Conservation (phyloP, 164 flowering plant genomes). For the Aristolochia contorta region DNA sequence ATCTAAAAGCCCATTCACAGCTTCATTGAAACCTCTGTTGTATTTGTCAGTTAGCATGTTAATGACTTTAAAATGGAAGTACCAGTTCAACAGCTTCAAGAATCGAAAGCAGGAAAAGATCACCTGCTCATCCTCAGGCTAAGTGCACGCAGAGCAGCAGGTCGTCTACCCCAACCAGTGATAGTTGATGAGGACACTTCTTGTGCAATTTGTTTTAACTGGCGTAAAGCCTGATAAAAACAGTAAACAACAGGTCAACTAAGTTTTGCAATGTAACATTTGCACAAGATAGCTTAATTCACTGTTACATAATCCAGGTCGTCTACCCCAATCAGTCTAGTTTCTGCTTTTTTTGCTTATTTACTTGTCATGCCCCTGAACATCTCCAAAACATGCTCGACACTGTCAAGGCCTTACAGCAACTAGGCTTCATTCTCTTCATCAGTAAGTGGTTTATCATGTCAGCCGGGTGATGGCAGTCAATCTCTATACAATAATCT, state of each 20-base stretch:
- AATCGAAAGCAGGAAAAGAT: not conserved
- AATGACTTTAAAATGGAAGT: not conserved
- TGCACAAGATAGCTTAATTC: not conserved
- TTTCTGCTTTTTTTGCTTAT: too few species aligned
- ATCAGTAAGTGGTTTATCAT: too few species aligned
- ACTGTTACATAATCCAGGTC: too few species aligned
- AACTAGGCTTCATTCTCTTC: too few species aligned
- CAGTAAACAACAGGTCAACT: not conserved
- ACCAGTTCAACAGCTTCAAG: not conserved
- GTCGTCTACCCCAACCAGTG: conserved; percentile 71
- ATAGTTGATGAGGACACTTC: conserved; percentile 66
- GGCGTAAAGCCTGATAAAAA: conserved; percentile 72
- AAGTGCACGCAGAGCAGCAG: conserved; percentile 76
- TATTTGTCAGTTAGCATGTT: conserved; percentile 4
- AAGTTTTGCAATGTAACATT: not conserved
- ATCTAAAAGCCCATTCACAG: conserved; percentile 87
- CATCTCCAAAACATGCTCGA: too few species aligned
- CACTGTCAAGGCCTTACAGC: too few species aligned
- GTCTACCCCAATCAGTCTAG: too few species aligned
- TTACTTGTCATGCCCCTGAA: too few species aligned
- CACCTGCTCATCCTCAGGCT: conserved; percentile 88
- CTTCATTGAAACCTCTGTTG: conserved; percentile 87
- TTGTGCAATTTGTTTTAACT: conserved; percentile 78
- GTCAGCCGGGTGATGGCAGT: too few species aligned
- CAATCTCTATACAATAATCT: too few species aligned